These are phyloP conservation scores for Lentinula guzmanii DNA, from an alignment of 768 basidiomycete genomes.

Conservation along the genomic window DNA sequence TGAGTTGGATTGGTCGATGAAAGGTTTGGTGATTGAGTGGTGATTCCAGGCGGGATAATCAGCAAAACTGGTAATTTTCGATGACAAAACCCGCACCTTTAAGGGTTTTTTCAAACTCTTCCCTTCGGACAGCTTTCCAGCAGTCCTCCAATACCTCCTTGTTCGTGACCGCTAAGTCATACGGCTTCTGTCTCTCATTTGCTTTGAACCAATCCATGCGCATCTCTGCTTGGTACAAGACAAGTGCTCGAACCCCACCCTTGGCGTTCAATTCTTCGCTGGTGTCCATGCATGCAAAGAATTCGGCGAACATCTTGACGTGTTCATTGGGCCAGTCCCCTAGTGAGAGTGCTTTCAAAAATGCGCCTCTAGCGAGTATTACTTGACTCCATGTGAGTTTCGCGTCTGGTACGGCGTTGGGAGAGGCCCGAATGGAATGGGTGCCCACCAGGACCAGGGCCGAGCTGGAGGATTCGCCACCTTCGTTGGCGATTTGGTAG, in stretches of 20 bases:
- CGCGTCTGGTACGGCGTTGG: not conserved
- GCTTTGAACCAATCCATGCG: not conserved
- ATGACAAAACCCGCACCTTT: no score
- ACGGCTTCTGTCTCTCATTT: not conserved
- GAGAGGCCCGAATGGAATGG: not conserved
- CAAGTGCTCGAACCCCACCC: not conserved
- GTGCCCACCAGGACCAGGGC: not conserved
- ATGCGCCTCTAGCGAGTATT: not conserved
- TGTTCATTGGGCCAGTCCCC: not conserved
- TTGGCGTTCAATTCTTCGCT: not conserved
- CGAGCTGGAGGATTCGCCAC: no score
- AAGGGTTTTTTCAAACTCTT: no score
- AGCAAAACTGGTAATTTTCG: no score
- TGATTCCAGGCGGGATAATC: no score
- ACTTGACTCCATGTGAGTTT: not conserved
- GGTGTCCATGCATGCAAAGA: not conserved
- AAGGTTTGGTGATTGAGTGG: no score
- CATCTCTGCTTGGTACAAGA: not conserved
- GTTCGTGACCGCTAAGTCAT: not conserved
- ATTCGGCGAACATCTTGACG: not conserved
- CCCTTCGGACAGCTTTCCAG: no score
- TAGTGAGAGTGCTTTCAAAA: not conserved
- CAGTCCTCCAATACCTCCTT: no score
- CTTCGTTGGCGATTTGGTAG: no score
- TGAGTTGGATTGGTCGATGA: no score